phyloP scores from a whole-genome alignment of 2,329 filamentous ascomycete genomes.

The Calonectria montana region DNA sequence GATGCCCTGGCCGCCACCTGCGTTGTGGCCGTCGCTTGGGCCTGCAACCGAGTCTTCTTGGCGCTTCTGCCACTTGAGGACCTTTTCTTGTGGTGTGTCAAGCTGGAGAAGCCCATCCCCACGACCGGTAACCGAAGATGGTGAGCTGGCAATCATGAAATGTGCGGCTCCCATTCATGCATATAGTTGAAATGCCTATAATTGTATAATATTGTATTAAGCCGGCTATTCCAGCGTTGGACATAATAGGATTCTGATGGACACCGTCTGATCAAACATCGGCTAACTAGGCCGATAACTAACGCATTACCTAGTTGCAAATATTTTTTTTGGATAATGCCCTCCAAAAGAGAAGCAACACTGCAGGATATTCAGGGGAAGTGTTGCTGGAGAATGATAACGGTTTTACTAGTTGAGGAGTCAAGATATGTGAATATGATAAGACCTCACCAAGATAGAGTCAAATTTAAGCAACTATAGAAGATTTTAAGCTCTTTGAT shows the following conservation, averaged over 20 bases:
- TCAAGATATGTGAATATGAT: neutral
- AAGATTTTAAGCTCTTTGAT: neutral
- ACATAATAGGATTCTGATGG: neutral
- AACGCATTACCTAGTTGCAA: neutral
- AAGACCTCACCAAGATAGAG: neutral
- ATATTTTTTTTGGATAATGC: neutral
- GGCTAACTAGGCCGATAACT: neutral
- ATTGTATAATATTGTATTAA: neutral
- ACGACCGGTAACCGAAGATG: slow-evolving; percentile 50
- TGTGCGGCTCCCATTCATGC: neutral
- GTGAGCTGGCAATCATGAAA: neutral
- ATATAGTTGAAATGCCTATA: neutral
- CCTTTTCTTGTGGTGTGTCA: slow-evolving; percentile 70
- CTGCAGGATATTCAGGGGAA: no score
- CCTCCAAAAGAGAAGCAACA: neutral
- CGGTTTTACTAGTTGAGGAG: neutral
- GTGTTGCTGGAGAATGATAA: neutral
- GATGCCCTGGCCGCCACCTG: slow-evolving; percentile 73
- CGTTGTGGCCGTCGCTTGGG: slow-evolving; percentile 71
- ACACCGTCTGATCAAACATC: neutral
- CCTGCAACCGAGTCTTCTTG: slow-evolving; percentile 62
- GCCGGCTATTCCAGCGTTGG: neutral
- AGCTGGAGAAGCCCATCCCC: slow-evolving; percentile 73
- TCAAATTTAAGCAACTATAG: neutral
- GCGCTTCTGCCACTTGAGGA: slow-evolving; percentile 74